A percentile compares a stretch with the other conserved stretches of the same genome.
phyloP scores from a whole-genome alignment of 73 alveolate species.

The Symbiodinium pilosum region DNA sequence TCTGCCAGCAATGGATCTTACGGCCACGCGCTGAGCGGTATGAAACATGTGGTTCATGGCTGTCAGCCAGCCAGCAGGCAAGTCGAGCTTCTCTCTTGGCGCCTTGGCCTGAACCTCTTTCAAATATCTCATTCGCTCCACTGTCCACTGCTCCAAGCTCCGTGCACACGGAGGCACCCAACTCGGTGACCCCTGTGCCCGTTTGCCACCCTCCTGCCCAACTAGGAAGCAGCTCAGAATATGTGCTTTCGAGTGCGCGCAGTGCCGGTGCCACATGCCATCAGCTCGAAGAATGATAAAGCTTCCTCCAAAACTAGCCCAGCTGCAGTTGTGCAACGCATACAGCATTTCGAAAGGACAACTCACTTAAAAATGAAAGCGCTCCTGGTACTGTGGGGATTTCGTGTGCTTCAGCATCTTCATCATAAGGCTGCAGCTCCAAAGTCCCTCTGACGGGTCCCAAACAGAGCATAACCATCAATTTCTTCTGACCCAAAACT shows the following conservation, averaged over 20 bases:
- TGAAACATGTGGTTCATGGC: conserved; percentile 93
- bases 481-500: conserved; percentile 50
- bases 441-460: conserved; percentile 80
- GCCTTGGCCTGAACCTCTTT: conserved; percentile 63
- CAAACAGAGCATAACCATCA: conserved; percentile 67
- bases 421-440: conserved; percentile 84
- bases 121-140: conserved; percentile 54
- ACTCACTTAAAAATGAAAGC: not conserved
- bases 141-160: conserved; percentile 81
- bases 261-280: conserved; percentile 93
- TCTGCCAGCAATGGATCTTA: conserved; percentile 49
- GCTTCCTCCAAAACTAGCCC: conserved; percentile 6
- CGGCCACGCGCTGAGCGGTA: conserved; percentile 89
- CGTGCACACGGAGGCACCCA: conserved; percentile 75
- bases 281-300: conserved; percentile 68
- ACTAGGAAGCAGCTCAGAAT: conserved; percentile 50
- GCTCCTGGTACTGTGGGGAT: conserved; percentile 78
- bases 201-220: conserved; percentile 20
- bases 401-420: conserved; percentile 72
- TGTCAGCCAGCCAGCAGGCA: conserved; percentile 81
- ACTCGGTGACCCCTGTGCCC: conserved; percentile 1
- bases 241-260: conserved; percentile 69
- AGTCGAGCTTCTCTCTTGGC: conserved; percentile 45
- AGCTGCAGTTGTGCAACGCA: not conserved
- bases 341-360: not conserved